Evolutionary conservation across 1,139 yeast species (phyloP), one percentile per base, ranked within the genome.

Genomic region (Yamadazyma dendronema): DNA sequence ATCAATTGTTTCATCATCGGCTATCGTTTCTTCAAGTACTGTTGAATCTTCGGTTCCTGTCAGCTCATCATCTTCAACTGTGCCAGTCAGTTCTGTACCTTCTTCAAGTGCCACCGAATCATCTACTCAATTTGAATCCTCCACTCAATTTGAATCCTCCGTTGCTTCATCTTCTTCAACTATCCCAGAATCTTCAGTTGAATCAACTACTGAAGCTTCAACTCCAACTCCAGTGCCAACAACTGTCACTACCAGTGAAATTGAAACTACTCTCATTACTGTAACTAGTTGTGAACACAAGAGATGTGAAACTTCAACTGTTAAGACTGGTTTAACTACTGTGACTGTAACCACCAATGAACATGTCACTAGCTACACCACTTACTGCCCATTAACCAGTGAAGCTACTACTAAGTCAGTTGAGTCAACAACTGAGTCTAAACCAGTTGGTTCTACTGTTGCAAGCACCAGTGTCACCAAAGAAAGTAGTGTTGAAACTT

Each of bases 241-340:
- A 5, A 35, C 33, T 23, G 12, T 17, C 9, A 28, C 38, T 15
- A 12, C 28, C 25, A 25, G 28, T 15, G 31, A 30, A 12, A 19
- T 21, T 15, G 12, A 22, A n/a, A 37, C 50, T 15, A 39, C 50
- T 12, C 45, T 54, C 11, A 44, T 60, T 37, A 56, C 64, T 42
- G 46, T 58, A 42, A 56, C 67, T 31, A 35, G 46, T 13, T 52
- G 40, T 30, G 33, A 24, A 6, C 30, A 30, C 5, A 10, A 37
- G n/a, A 11, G 15, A 12, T 54, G 59, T 39, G 22, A 33, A 42
- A 40, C 61, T 33, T 47, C 50, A 33, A 47, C 59, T 29, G 51
- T 54, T 19, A 52, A 65, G 28, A 62, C 70, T n/a, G 70, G 67
- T 35, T 39, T 49, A 13, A 42, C 41, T 12, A 39, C 37, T 16